Base-by-base conservation (phyloP, 495 filamentous ascomycete genomes). In the Xylaria grammica region DNA sequence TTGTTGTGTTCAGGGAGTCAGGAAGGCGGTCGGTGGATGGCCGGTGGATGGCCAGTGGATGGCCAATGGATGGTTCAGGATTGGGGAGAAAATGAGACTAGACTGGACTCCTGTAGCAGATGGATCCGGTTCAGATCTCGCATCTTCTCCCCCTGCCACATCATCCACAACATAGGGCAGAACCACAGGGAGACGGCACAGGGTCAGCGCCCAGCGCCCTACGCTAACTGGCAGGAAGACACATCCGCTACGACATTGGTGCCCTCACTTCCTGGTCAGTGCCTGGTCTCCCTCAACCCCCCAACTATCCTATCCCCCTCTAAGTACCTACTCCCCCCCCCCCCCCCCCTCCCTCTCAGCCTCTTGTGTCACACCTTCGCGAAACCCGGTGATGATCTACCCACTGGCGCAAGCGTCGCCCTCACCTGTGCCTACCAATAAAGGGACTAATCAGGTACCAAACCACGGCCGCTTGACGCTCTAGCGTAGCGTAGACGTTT, bases 341-440 rank as follows among this genome's bases (percentile, higher is more conserved):
- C 3, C 8, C 8, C 3, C 15, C 32, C 4, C 17, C 36, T 4
- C 27, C 1, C 26, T 38, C 24, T 53, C 48, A 62, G 48, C 48
- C 48, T 62, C 60, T 52, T 54, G 49, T 62, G 27, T 32, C 49
- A 63, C 51, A 44, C 8, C 27, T 26, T 63, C 38, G 24, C 29
- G 27, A 53, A 62, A 17, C 27, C 38, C 36, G 36, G 22, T n/a
- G 26, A 30, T 20, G n/a, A 62, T 44, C 46, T 54, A n/a, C 34
- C 38, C 11, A 62, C 49, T 44, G 40, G 27, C 27, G 60, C 50
- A 63, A 52, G 49, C 60, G 53, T 54, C 32, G 9, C 50, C 48
- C 19, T 45, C 22, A 34, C 6, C 58, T 24, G 22, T 44, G 13
- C 48, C n/a, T 52, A 34, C 51, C 61, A 63, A 56, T 63, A n/a